phyloP scores from a whole-genome alignment of 129 eudicot species.

The Erigeron canadensis region DNA sequence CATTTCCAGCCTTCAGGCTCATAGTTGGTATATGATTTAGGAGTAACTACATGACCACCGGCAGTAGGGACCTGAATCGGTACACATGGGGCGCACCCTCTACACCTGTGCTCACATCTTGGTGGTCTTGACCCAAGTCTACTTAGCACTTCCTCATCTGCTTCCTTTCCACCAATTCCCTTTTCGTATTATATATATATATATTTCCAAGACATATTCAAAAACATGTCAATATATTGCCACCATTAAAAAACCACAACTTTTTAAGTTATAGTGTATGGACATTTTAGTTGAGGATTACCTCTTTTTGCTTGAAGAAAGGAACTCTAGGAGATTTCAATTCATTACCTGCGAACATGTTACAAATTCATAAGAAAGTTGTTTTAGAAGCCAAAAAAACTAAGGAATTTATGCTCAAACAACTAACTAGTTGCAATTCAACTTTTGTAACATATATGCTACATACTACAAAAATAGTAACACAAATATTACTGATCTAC shows the following conservation, averaged over 20 bases:
- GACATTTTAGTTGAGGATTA: too few species aligned
- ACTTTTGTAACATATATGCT: background rate
- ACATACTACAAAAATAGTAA: too few species aligned
- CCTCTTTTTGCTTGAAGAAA: too few species aligned
- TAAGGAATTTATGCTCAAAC: too few species aligned
- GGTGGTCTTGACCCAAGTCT: constrained; percentile 72
- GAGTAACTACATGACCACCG: constrained; percentile 24
- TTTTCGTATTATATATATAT: background rate
- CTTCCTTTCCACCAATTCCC: constrained; percentile 27
- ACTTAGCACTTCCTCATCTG: constrained; percentile 35
- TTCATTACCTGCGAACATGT: too few species aligned
- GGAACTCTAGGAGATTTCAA: too few species aligned
- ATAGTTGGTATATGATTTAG: constrained; percentile 49
- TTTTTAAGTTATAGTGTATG: too few species aligned
- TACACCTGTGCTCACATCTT: constrained; percentile 60
- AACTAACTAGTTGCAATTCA: too few species aligned
- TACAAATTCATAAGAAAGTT: too few species aligned
- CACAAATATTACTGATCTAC: background rate
- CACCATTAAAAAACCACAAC: too few species aligned
- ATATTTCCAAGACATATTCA: background rate
- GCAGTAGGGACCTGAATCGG: constrained; percentile 58
- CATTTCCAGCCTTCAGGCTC: constrained; percentile 77
- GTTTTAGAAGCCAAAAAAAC: too few species aligned
- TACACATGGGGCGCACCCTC: constrained; percentile 53
- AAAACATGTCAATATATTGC: background rate